These are phyloP conservation scores for Pezicula radicicola DNA, from an alignment of 2,329 filamentous ascomycete genomes.

Conservation along the genomic window DNA sequence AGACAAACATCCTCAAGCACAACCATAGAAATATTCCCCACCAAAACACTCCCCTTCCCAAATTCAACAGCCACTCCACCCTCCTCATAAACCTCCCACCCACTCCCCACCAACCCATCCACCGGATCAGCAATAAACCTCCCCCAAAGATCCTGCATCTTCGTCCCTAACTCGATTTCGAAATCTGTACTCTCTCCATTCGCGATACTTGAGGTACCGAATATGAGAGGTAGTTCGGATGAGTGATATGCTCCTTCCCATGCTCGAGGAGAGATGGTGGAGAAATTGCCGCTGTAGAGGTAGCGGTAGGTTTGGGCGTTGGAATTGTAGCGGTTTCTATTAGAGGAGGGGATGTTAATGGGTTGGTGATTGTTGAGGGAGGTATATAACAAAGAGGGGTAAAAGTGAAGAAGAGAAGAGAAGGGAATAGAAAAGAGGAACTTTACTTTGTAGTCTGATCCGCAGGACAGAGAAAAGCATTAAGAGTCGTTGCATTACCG, in stretches of 20 bases:
- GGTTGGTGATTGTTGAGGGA: not conserved
- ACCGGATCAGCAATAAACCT: conserved; percentile 29
- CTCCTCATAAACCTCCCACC: conserved; percentile 9
- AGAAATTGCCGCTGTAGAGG: conserved; percentile 29
- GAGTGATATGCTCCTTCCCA: conserved; percentile 29
- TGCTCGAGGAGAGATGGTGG: conserved; percentile 24
- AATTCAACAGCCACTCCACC: conserved; percentile 5
- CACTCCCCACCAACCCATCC: conserved; percentile 16
- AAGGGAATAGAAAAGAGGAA: too few species aligned
- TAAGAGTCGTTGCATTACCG: conserved; percentile 6
- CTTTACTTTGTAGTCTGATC: conserved; percentile 10
- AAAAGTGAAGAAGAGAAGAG: too few species aligned
- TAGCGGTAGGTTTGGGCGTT: conserved; percentile 23
- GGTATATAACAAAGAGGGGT: too few species aligned
- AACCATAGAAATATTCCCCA: too few species aligned
- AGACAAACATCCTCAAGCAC: too few species aligned
- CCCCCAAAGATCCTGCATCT: conserved; percentile 29
- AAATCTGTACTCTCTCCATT: conserved; percentile 10
- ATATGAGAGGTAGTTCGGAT: conserved; percentile 29
- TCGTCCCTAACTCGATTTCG: conserved; percentile 17
- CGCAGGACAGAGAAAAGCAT: conserved; percentile 7
- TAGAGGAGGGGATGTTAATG: not conserved
- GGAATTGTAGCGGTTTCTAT: conserved; percentile 5
- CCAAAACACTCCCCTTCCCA: not conserved
- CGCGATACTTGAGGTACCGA: conserved; percentile 19